These are phyloP conservation scores for Xylaria sp. DNA, from an alignment of 495 filamentous ascomycete species.

Conservation along the genomic window DNA sequence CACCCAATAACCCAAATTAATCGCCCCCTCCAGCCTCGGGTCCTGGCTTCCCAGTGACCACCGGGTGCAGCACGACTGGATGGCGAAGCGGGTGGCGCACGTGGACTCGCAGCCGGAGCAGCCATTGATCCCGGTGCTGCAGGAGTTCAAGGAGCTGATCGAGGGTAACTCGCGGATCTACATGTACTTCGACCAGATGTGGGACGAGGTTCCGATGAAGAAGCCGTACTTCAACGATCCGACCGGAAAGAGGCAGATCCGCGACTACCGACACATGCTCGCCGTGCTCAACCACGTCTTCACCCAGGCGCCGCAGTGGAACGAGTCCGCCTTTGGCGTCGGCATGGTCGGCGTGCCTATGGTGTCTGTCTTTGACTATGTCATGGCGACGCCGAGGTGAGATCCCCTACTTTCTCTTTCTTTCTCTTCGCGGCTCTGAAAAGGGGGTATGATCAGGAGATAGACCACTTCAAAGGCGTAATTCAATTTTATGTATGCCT, in stretches of 20 bases:
- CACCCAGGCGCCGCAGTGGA: conserved; percentile 67
- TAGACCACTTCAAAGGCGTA: not conserved
- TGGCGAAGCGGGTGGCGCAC: conserved; percentile 51
- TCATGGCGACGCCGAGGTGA: conserved; percentile 71
- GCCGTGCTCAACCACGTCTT: conserved; percentile 69
- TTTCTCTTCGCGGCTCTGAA: not conserved
- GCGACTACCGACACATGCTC: conserved; percentile 70
- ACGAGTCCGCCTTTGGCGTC: conserved; percentile 55
- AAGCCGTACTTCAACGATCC: conserved; percentile 66
- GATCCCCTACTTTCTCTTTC: not conserved
- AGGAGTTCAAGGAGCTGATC: conserved; percentile 57
- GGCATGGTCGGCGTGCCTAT: conserved; percentile 74
- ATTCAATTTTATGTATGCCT: conserved; percentile 40
- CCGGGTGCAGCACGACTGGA: conserved; percentile 58
- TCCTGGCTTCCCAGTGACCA: conserved; percentile 62
- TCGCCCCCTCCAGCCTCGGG: conserved; percentile 46
- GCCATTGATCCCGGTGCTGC: conserved; percentile 53
- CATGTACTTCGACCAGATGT: conserved; percentile 68
- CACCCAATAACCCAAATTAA: not conserved
- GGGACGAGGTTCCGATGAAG: conserved; percentile 67
- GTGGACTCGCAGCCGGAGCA: conserved; percentile 50
- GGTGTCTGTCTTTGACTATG: conserved; percentile 73
- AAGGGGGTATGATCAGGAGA: not conserved
- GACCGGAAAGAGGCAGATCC: conserved; percentile 64
- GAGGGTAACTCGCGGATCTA: conserved; percentile 54